Percentiles rank a stretch among this genome's conserved stretches.
Conservation (phyloP, 1,139 yeast species). For the Kodamaea fungicola region DNA sequence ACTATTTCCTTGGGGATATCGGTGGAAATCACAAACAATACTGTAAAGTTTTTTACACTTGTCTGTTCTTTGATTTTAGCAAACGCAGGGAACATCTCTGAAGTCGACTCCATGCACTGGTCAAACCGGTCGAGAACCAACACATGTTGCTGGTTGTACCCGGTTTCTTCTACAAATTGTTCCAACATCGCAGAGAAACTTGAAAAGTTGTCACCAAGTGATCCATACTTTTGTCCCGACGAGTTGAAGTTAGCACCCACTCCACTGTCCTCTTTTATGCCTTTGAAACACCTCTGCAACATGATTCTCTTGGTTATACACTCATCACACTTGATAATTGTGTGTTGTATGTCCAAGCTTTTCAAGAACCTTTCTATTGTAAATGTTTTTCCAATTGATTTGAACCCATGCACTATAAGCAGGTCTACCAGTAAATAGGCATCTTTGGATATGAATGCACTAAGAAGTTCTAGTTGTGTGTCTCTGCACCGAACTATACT, state of each 20-base stretch:
- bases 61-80: constrained; percentile 45
- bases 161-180: constrained; percentile 29
- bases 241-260: constrained; percentile 6
- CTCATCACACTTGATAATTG: constrained; percentile 38
- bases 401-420: constrained; percentile 39
- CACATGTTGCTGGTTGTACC: constrained; percentile 42
- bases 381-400: constrained; percentile 39
- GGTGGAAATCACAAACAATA: constrained; percentile 33
- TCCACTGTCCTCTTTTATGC: constrained; percentile 29
- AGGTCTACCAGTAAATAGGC: constrained; percentile 22
- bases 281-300: constrained; percentile 35
- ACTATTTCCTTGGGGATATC: constrained; percentile 47
- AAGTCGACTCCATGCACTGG: constrained; percentile 47
- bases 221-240: constrained; percentile 8
- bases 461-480: constrained; percentile 27
- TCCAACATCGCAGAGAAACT: constrained; percentile 42
- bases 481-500: constrained; percentile 17
- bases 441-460: constrained; percentile 24
- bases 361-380: constrained; percentile 27
- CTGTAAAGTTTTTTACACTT: constrained; percentile 25
- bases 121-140: constrained; percentile 60
- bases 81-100: constrained; percentile 46
- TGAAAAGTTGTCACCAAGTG: constrained; percentile 43
- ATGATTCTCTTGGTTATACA: constrained; percentile 35
- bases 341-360: constrained; percentile 18